Evolutionary conservation across 192 early-diverging fungal genomes (phyloP).

Genomic region (Podila epicladia): DNA sequence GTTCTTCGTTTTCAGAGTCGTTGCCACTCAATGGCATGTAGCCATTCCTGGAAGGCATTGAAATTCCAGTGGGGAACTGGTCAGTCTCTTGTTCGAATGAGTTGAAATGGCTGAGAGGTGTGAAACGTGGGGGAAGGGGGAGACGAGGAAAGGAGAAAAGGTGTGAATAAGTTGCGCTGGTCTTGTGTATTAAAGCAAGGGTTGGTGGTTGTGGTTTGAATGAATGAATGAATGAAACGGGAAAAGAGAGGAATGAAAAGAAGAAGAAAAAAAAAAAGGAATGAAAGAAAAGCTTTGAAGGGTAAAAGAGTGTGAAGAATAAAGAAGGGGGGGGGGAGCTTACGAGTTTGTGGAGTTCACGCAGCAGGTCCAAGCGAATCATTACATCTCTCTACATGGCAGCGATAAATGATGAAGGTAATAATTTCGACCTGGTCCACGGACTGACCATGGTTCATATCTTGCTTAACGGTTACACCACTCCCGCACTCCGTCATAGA

Average conservation of each 20-base stretch:
- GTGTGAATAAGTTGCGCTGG: background rate
- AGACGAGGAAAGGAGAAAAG: conserved; percentile 4
- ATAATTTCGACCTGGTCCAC: too few species aligned
- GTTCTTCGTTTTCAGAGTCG: background rate
- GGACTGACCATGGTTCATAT: too few species aligned
- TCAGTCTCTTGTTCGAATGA: background rate
- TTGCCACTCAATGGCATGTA: conserved; percentile 17
- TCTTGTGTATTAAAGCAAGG: background rate
- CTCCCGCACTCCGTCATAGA: too few species aligned
- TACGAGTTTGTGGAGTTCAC: background rate
- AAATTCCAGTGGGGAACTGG: background rate
- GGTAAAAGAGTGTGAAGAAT: background rate
- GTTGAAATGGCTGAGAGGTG: background rate
- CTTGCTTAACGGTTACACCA: too few species aligned
- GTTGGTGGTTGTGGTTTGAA: background rate
- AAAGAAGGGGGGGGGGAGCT: background rate
- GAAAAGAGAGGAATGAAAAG: background rate
- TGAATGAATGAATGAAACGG: background rate
- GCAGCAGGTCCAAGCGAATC: too few species aligned
- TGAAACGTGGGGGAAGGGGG: background rate
- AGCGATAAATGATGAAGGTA: too few species aligned
- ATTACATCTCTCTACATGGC: too few species aligned
- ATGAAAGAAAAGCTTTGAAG: background rate
- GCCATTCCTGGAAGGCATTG: conserved; percentile 27
- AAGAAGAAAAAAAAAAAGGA: background rate